Evolutionary conservation across 345 rosid genomes (phyloP).

Genomic region (Hibiscus trionum): DNA sequence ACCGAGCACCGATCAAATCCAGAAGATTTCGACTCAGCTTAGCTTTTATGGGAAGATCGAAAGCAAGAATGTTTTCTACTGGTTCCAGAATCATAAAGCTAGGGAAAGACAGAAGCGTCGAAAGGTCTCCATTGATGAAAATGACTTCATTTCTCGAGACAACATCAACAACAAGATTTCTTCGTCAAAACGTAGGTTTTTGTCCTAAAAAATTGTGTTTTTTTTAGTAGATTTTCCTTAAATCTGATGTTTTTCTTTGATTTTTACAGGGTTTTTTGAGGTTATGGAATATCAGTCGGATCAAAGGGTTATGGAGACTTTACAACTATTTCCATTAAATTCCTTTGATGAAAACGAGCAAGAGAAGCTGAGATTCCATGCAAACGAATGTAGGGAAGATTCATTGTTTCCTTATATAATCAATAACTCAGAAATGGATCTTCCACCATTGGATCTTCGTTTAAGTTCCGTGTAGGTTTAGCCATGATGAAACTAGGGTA

Average conservation of each 20-base stretch:
- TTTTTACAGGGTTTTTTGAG: conserved; percentile 41
- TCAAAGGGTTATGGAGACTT: conserved; percentile 59
- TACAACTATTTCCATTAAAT: conserved; percentile 82
- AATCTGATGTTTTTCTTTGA: neutral
- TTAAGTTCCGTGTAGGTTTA: conserved; percentile 54
- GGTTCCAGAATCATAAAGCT: conserved; percentile 98
- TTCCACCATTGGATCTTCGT: conserved; percentile 88
- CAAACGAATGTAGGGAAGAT: conserved; percentile 29
- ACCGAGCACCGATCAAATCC: conserved; percentile 94
- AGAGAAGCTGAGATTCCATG: conserved; percentile 40
- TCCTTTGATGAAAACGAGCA: conserved; percentile 37
- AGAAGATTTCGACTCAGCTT: conserved; percentile 78
- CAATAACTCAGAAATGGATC: conserved; percentile 54
- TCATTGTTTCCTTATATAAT: conserved; percentile 27
- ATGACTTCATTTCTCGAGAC: conserved; percentile 24
- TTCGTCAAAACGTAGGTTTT: conserved; percentile 22
- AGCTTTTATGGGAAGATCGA: conserved; percentile 94
- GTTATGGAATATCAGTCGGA: conserved; percentile 26
- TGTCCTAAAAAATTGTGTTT: neutral
- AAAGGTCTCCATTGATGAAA: conserved; percentile 51
- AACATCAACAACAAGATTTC: conserved; percentile 31
- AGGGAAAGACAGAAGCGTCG: conserved; percentile 90
- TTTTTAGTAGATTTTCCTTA: neutral
- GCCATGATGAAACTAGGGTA: too few species aligned
- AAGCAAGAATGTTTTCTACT: conserved; percentile 87